Percentiles rank a stretch among this genome's conserved stretches.
Conservation (phyloP, 345 rosid genomes). For the Linum lewisii region DNA sequence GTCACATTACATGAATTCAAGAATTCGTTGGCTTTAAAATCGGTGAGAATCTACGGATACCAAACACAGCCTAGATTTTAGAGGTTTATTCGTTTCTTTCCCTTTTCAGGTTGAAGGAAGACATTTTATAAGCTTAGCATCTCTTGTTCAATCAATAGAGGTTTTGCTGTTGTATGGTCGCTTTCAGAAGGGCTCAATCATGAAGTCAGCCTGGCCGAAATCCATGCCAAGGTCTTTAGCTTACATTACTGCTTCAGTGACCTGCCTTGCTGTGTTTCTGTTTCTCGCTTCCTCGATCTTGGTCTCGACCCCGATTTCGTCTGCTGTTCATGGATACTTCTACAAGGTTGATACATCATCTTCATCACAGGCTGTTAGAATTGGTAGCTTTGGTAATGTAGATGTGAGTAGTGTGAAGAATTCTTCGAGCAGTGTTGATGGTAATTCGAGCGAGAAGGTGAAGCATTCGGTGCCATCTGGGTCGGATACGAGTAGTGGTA, state of each 20-base stretch:
- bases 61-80: too few relatives aligned
- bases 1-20: too few relatives aligned
- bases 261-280: conserved; percentile 56
- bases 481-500: conserved; percentile 4
- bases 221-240: conserved; percentile 48
- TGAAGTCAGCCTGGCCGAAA: conserved; percentile 49
- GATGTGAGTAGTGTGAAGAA: conserved; percentile 11
- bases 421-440: conserved; percentile 14
- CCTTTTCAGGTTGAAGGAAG: too few relatives aligned
- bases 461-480: too few relatives aligned
- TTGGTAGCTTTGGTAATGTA: conserved; percentile 8
- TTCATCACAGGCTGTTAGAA: conserved; percentile 14
- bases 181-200: conserved; percentile 23
- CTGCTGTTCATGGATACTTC: conserved; percentile 45
- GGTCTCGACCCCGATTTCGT: conserved; percentile 46
- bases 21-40: too few relatives aligned
- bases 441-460: conserved; percentile 6
- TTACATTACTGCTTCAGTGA: conserved; percentile 43
- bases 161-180: too few relatives aligned
- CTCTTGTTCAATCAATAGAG: too few relatives aligned
- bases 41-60: too few relatives aligned
- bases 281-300: conserved; percentile 56
- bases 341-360: conserved; percentile 39
- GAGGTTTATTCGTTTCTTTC: neutral
- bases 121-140: too few relatives aligned